Evolutionary conservation across 768 basidiomycete species (phyloP), one percentile per base, ranked within the genome.

Genomic region (Tulasnella sp.): DNA sequence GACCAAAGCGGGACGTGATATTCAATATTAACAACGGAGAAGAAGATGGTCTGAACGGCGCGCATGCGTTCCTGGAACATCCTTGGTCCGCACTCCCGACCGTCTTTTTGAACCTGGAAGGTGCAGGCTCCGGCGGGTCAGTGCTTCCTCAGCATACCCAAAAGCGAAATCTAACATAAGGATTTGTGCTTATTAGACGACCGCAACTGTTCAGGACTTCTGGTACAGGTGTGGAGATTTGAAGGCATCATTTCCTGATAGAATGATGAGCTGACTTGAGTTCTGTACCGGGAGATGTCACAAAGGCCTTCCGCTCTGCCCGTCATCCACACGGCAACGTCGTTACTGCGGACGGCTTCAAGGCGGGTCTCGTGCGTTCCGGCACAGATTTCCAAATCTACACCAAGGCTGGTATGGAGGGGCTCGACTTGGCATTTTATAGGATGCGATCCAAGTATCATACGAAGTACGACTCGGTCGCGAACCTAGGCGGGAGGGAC

Each of bases 21-120:
- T 88, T 91, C 73, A 87, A 90, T 65, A 78, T 89, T 67, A 92
- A 92, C 68, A 90, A 92, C 61, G 88, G 84, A 1, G 89, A 92
- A 66, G 88, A 92, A 65, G 81, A 87, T 67, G 78, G 81, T 31
- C 68, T 90, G 63, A 77, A 83, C 61, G 88, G 88, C 22, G 83
- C 87, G 7, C 82, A 82, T 66, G 73, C 76, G 78, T 87, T 86
- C 66, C 65, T 87, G 60, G 73, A 80, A 63, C 87, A 92, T 61
- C 82, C 85, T 0, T 90, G 87, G 87, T 77, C 82, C 0, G 78
- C 78, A 27, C 68, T 83, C 22, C 75, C 80, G 0, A 75, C 80
- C 25, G 76, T 76, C 0, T 92, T 92, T 70, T 72, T 92, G 42
- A 92, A 92, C 64, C 75, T 92, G 5, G 88, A 92, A 69, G 88